Evolutionary conservation across 2,329 filamentous ascomycete species (phyloP).

Genomic region (Truncatella angustata): DNA sequence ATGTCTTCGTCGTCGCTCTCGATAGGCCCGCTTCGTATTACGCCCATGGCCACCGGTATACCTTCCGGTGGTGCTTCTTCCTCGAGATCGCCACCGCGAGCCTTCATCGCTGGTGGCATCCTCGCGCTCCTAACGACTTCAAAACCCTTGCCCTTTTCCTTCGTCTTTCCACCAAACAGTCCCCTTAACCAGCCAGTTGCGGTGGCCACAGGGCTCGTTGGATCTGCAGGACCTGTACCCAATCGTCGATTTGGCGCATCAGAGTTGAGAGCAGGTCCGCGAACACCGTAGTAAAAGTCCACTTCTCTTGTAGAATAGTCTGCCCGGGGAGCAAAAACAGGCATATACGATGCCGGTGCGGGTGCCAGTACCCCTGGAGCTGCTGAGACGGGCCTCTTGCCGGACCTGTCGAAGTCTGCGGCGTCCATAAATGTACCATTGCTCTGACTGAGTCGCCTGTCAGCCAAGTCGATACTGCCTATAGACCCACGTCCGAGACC

Average conservation of each 20-base stretch:
- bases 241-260: constrained; percentile 79
- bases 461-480: constrained; percentile 35
- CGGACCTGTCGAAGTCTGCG: constrained; percentile 37
- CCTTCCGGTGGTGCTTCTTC: constrained; percentile 67
- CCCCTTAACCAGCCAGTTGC: constrained; percentile 86
- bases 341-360: constrained; percentile 35
- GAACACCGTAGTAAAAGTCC: constrained; percentile 93
- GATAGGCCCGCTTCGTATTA: constrained; percentile 58
- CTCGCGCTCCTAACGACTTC: constrained; percentile 90
- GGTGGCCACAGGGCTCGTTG: constrained; percentile 84
- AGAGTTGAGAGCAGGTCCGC: constrained; percentile 82
- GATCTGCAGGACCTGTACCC: constrained; percentile 92
- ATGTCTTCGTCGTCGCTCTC: constrained; percentile 60
- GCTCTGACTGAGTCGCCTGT: constrained; percentile 37
- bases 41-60: constrained; percentile 63
- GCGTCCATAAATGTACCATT: constrained; percentile 33
- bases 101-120: constrained; percentile 74
- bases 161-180: constrained; percentile 79
- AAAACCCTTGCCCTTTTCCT: constrained; percentile 94
- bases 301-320: constrained; percentile 95
- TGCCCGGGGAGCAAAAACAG: constrained; percentile 55
- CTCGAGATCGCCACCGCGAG: constrained; percentile 53
- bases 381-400: constrained; percentile 36
- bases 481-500: constrained; percentile 34
- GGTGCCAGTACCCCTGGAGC: constrained; percentile 46